Base-by-base conservation (phyloP, 2,329 filamentous ascomycete species). In the Zymoseptoria passerinii region DNA sequence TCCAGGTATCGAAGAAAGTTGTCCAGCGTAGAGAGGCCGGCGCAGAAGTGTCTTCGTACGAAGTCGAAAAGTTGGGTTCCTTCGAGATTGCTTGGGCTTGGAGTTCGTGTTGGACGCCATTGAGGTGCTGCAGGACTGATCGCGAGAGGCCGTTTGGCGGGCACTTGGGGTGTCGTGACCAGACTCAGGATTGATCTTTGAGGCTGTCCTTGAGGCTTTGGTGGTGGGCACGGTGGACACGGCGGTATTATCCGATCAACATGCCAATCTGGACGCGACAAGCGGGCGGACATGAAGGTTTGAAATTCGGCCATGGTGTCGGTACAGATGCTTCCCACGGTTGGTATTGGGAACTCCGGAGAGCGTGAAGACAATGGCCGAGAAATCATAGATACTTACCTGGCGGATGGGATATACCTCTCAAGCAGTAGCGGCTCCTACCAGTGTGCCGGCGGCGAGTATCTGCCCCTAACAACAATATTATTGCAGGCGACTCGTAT, bases 1-100 rank as follows among this genome's bases (percentile, higher is more conserved):
- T 63, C 55, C 55, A 63, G 55, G 44, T 55, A 61, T 19, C 58
- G 55, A 6, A 61, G 52, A 5, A 63, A 52, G 19, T 61, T 61
- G 27, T 63, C 61, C 28, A 64, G 56, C 18, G 57, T 58, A 1
- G 52, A 56, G 18, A 64, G 57, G 20, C 62, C 58, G 40, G 35
- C 52, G 23, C 54, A 54, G 40, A 63, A 64, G 8, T 52, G 58
- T 20, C 50, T 50, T 19, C 58, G 62, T 16, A 61, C 55, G 4
- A 57, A 28, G 35, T 63, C 58, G 54, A 64, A 64, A 48, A 64
- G 59, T 3, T 18, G 18, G 52, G 55, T 62, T 9, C 48, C 52
- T 8, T 53, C 52, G n/a, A 56, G 27, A 16, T 50, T 16, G 35
- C 2, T 44, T 44, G 35, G 35, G 35, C 35, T 44, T 44, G 35